These are phyloP conservation scores for Aspergillus homomorphus DNA, from an alignment of 495 filamentous ascomycete genomes.

Conservation along the genomic window DNA sequence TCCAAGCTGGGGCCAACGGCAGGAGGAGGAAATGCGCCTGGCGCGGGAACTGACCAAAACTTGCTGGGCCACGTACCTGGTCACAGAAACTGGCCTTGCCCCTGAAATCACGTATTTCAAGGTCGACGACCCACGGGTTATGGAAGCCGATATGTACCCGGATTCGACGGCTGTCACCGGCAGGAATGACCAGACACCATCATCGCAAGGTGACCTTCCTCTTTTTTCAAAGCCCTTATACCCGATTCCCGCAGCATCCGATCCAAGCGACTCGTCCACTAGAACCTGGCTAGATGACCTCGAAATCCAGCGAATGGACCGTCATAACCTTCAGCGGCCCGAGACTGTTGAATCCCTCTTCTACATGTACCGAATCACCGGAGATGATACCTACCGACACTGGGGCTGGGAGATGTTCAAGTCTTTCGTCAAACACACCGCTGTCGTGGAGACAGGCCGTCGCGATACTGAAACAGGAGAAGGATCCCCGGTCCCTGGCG, in stretches of 20 bases:
- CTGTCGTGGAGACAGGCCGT: slow-evolving; percentile 56
- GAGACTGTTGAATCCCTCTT: slow-evolving; percentile 94
- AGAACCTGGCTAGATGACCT: slow-evolving; percentile 67
- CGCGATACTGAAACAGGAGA: not conserved
- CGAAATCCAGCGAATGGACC: slow-evolving; percentile 68
- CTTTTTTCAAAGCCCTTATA: slow-evolving; percentile 35
- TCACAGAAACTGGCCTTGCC: slow-evolving; percentile 81
- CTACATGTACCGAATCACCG: slow-evolving; percentile 98
- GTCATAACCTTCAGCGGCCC: slow-evolving; percentile 92
- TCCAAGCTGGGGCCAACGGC: slow-evolving; percentile 66
- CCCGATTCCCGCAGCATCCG: slow-evolving; percentile 7
- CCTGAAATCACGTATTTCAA: slow-evolving; percentile 91
- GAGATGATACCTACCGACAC: slow-evolving; percentile 82
- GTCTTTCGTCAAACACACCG: slow-evolving; percentile 79
- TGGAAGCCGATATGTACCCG: slow-evolving; percentile 42
- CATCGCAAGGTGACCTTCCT: slow-evolving; percentile 27
- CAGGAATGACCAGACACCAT: slow-evolving; percentile 13
- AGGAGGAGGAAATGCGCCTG: slow-evolving; percentile 83
- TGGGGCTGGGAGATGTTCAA: slow-evolving; percentile 99
- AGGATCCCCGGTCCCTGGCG: not conserved
- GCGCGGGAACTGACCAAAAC: slow-evolving; percentile 90
- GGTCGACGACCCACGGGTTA: slow-evolving; percentile 51
- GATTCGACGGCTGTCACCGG: slow-evolving; percentile 26
- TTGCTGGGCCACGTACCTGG: slow-evolving; percentile 95
- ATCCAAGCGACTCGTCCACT: slow-evolving; percentile 16